phyloP scores from a whole-genome alignment of 2,329 filamentous ascomycete species.

The Cercospora beticola region DNA sequence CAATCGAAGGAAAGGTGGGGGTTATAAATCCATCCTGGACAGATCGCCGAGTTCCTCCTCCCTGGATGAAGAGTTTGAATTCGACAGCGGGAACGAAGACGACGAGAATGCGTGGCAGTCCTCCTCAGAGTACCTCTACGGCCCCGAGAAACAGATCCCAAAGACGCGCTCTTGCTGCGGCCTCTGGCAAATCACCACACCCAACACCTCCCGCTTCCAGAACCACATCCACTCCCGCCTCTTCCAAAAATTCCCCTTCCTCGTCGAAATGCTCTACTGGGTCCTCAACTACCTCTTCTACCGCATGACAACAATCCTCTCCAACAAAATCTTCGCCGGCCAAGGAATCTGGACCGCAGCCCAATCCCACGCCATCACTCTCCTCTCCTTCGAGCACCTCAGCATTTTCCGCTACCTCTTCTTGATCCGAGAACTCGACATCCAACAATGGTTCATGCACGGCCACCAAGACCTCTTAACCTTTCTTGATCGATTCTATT shows the following conservation, averaged over 20 bases:
- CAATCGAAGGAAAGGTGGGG: constrained; percentile 22
- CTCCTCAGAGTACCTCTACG: constrained; percentile 25
- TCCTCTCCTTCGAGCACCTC: constrained; percentile 56
- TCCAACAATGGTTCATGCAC: constrained; percentile 59
- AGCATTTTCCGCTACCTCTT: constrained; percentile 53
- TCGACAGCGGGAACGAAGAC: constrained; percentile 40
- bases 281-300: constrained; percentile 65
- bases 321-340: constrained; percentile 41
- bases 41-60: constrained; percentile 8
- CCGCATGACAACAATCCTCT: constrained; percentile 46
- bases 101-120: constrained; percentile 23
- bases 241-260: constrained; percentile 66
- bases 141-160: constrained; percentile 43
- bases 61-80: constrained; percentile 41
- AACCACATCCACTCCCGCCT: constrained; percentile 61
- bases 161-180: constrained; percentile 56
- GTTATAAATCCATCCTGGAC: constrained; percentile 39
- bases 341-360: constrained; percentile 56
- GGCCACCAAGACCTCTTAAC: constrained; percentile 55
- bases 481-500: constrained; percentile 58
- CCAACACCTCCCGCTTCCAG: constrained; percentile 53
- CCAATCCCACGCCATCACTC: constrained; percentile 54
- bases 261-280: constrained; percentile 75
- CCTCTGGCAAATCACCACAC: constrained; percentile 43
- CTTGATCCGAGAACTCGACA: constrained; percentile 51